Percentiles rank a stretch among this genome's conserved stretches.
phyloP scores from a whole-genome alignment of 345 rosid species.

The Syzygium aromaticum region DNA sequence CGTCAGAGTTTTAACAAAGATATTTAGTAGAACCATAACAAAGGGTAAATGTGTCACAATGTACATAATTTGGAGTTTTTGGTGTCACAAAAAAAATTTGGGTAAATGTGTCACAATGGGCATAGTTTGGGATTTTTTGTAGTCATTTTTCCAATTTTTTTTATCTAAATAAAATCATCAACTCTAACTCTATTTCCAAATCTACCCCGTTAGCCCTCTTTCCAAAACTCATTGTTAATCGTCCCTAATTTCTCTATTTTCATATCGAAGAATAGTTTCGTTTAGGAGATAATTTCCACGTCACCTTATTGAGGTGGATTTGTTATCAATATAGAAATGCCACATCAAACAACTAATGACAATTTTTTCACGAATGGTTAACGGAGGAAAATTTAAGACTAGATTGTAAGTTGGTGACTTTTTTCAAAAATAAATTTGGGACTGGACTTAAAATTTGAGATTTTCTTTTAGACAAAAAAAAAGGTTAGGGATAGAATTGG shows the following conservation, averaged over 20 bases:
- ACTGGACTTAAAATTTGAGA: background rate
- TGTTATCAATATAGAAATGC: background rate
- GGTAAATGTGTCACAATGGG: too few species aligned
- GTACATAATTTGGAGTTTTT: too few species aligned
- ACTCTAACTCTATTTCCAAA: background rate
- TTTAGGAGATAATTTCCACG: background rate
- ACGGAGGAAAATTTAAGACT: background rate
- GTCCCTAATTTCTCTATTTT: background rate
- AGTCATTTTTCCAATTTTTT: background rate
- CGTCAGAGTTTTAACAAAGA: too few species aligned
- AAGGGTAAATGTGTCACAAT: too few species aligned
- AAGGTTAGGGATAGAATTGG: background rate
- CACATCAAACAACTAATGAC: background rate
- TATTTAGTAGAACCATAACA: too few species aligned
- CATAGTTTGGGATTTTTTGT: too few species aligned
- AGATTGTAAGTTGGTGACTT: background rate
- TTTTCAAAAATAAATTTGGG: background rate
- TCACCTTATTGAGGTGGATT: background rate
- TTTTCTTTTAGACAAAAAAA: background rate
- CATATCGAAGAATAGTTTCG: background rate
- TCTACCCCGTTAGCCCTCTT: fast-evolving
- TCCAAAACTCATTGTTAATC: background rate
- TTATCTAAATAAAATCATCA: background rate
- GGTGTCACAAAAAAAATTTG: too few species aligned
- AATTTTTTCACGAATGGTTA: background rate